Evolutionary conservation across 768 basidiomycete species (phyloP).

Genomic region (Clitopilus passeckerianus): DNA sequence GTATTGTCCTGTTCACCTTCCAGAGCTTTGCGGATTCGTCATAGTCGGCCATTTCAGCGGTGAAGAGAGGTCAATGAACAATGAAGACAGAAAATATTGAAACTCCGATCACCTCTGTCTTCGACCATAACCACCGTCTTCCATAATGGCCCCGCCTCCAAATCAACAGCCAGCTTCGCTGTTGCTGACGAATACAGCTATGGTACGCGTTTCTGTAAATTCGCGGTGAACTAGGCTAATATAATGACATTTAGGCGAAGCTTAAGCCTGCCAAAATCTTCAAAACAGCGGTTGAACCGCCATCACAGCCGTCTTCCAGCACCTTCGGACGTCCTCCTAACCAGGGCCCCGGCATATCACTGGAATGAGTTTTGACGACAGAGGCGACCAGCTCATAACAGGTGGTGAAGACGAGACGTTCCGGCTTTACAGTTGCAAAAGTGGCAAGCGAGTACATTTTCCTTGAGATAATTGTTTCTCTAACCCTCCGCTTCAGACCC

Average conservation of each 20-base stretch:
- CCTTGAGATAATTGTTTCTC: conserved; percentile 15
- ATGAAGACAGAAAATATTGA: conserved; percentile 22
- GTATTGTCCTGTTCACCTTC: conserved; percentile 94
- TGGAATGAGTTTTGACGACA: conserved; percentile 86
- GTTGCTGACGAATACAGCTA: conserved; percentile 39
- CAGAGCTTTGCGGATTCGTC: conserved; percentile 88
- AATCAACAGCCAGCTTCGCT: conserved; percentile 29
- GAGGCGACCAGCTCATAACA: conserved; percentile 82
- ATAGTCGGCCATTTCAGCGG: conserved; percentile 53
- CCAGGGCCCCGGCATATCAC: conserved; percentile 71
- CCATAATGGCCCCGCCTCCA: conserved; percentile 40
- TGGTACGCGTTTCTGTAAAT: conserved; percentile 32
- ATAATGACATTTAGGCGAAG: conserved; percentile 41
- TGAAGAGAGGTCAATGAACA: conserved; percentile 22
- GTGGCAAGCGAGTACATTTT: conserved; percentile 79
- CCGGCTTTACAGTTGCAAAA: conserved; percentile 81
- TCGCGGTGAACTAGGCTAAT: too few species aligned
- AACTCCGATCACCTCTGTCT: conserved; percentile 46
- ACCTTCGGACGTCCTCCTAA: conserved; percentile 30
- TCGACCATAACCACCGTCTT: conserved; percentile 6
- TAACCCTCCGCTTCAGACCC: conserved; percentile 39
- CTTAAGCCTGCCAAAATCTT: conserved; percentile 90
- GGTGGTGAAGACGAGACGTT: conserved; percentile 92
- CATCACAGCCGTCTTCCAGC: conserved; percentile 40
- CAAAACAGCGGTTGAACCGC: conserved; percentile 68